Evolutionary conservation across 257 asterid genomes (phyloP).

Genomic region (Misopates orontium): DNA sequence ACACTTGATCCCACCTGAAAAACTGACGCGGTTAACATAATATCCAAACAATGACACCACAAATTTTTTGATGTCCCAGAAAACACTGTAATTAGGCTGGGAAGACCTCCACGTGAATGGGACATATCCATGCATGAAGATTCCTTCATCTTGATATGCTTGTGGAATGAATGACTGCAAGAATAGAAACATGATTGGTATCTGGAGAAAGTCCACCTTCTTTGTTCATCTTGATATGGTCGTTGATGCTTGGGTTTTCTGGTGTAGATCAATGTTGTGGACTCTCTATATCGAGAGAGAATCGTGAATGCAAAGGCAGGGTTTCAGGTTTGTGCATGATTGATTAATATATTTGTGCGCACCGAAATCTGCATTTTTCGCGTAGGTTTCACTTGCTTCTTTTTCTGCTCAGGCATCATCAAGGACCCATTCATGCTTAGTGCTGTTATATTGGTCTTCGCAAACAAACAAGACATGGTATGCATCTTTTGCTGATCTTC

Average conservation of each 20-base stretch:
- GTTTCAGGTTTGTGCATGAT: constrained; percentile 69
- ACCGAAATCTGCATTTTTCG: constrained; percentile 26
- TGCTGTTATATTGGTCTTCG: constrained; percentile 92
- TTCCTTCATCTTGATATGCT: no score
- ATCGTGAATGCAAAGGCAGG: constrained; percentile 80
- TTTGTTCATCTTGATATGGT: constrained; percentile 13
- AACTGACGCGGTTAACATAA: background rate
- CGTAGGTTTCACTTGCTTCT: constrained; percentile 29
- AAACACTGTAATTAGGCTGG: background rate
- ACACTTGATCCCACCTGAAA: constrained; percentile 11
- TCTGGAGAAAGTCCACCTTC: background rate
- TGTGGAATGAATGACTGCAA: constrained; percentile 1
- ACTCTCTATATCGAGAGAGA: constrained; percentile 92
- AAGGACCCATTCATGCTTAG: constrained; percentile 91
- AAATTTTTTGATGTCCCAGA: no score
- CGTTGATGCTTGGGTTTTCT: constrained; percentile 21
- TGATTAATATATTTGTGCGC: constrained; percentile 27
- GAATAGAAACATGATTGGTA: constrained; percentile 10
- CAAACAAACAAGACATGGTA: constrained; percentile 99
- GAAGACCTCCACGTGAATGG: background rate
- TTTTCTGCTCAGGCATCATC: constrained; percentile 66
- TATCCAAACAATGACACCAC: no score
- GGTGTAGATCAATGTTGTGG: constrained; percentile 87
- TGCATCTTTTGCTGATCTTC: constrained; percentile 11
- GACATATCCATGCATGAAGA: background rate